Evolutionary conservation across 352 stramenopile genomes (phyloP), one percentile per base, ranked within the genome.

Genomic region (Globisporangium cystogenes): DNA sequence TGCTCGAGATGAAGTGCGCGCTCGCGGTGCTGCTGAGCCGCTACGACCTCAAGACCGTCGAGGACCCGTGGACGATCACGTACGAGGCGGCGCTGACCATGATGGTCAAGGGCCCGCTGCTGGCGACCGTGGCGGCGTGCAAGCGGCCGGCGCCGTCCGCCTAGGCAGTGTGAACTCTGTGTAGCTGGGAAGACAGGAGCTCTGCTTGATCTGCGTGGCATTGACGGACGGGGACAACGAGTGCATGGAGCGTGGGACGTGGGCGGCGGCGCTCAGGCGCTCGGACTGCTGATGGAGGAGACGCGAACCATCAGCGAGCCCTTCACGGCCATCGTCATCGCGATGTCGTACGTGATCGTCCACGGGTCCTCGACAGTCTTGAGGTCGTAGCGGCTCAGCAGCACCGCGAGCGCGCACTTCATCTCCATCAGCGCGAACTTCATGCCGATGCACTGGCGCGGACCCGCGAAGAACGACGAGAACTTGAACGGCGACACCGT

Each of bases 1-100:
- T 82, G 35, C 51, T 83, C 15, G 70, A 86, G 59, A 67, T 86
- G 51, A 79, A 76, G 51, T 76, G 74, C 37, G 60, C 66, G 33
- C 55, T 74, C 23, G 72, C 72, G 3, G 50, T 61, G 41, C 56
- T 86, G 31, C 43, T 80, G 15, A 74, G 59, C 27, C 54, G 56
- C 26, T 86, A 70, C 47, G 68, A 86, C 44, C 49, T 76, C 36
- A 62, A 62, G 53, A 73, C 58, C 12, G 49, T 74, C 27, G 54
- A 71, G 33, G 55, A 72, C 42, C 68, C 68, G 51, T 68, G 33
- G 16, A 2, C 1, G 4, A 24, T 54, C 10, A 46, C 35, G 23
- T 54, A 54, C 48, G 23, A 54, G 10, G 21, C 42, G 5, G 24
- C 23, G 23, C 12, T 37, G 14, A 54, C 27, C 1, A 40, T 37